Conservation (phyloP, 495 filamentous ascomycete species). For the Aspergillus incahuasiensis region DNA sequence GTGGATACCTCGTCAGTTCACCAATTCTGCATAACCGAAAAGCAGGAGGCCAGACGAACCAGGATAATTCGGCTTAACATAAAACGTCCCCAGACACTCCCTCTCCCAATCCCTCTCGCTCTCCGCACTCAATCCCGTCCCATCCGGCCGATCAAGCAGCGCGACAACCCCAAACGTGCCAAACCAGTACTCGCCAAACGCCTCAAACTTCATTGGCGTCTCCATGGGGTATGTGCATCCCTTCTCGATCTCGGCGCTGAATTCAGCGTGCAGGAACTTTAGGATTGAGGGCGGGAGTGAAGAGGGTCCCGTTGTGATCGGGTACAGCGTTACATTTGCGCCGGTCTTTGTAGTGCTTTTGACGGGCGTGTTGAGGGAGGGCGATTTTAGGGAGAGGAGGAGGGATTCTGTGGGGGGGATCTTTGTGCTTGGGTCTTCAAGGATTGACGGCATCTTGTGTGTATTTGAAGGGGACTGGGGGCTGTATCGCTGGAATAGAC, state of each 20-base stretch:
- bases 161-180: slow-evolving; percentile 65
- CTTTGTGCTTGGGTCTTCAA: slow-evolving; percentile 69
- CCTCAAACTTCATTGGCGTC: slow-evolving; percentile 60
- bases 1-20: background rate
- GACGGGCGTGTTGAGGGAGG: slow-evolving; percentile 57
- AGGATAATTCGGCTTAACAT: slow-evolving; percentile 97
- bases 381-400: slow-evolving; percentile 49
- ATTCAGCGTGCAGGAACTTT: slow-evolving; percentile 69
- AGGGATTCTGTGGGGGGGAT: slow-evolving; percentile 51
- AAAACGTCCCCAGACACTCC: slow-evolving; percentile 89
- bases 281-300: slow-evolving; percentile 51
- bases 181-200: slow-evolving; percentile 89
- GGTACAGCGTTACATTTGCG: slow-evolving; percentile 76
- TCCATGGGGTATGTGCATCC: slow-evolving; percentile 95
- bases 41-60: slow-evolving; percentile 44
- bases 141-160: slow-evolving; percentile 52
- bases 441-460: slow-evolving; percentile 48
- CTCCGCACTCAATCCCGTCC: slow-evolving; percentile 28
- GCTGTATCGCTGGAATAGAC: too few relatives aligned
- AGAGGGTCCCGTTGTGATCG: slow-evolving; percentile 60
- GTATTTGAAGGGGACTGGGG: background rate
- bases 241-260: slow-evolving; percentile 84
- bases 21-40: slow-evolving; percentile 2
- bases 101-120: slow-evolving; percentile 76
- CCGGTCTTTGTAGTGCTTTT: slow-evolving; percentile 76